Percentiles rank a stretch among this genome's conserved stretches.
Conservation (phyloP, 352 stramenopile species). For the Globisporangium carolinianum region DNA sequence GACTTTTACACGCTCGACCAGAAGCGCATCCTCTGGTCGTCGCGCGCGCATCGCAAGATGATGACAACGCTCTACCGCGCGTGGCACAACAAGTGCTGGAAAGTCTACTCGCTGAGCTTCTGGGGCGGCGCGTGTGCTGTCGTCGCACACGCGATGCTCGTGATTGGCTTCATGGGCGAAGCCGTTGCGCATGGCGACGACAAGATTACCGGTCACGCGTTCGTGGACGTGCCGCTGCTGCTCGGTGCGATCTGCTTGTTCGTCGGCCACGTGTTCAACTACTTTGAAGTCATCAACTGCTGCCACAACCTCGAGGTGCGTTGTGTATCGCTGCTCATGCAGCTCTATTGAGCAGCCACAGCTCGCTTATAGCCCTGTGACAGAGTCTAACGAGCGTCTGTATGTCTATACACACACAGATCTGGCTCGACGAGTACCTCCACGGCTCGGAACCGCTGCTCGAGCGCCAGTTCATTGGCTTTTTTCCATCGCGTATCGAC, state of each 20-base stretch:
- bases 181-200: slow-evolving; percentile 33
- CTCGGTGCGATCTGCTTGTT: slow-evolving; percentile 52
- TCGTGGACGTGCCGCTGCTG: slow-evolving; percentile 61
- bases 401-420: slow-evolving; percentile 14
- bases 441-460: slow-evolving; percentile 64
- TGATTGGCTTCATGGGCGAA: slow-evolving; percentile 54
- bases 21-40: slow-evolving; percentile 85
- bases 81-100: slow-evolving; percentile 65
- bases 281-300: slow-evolving; percentile 85
- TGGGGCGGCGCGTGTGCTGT: slow-evolving; percentile 54
- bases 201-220: slow-evolving; percentile 22
- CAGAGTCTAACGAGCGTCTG: neutral
- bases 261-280: slow-evolving; percentile 50
- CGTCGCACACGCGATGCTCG: slow-evolving; percentile 48
- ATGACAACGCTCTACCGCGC: slow-evolving; percentile 81
- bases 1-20: slow-evolving; percentile 83
- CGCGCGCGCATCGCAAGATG: slow-evolving; percentile 81
- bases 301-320: slow-evolving; percentile 77
- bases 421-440: slow-evolving; percentile 84
- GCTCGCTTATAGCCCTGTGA: neutral
- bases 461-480: slow-evolving; percentile 57
- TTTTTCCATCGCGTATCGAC: slow-evolving; percentile 79
- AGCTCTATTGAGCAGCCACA: too few relatives aligned
- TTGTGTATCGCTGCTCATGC: too few relatives aligned
- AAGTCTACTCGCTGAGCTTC: slow-evolving; percentile 69